phyloP scores from a whole-genome alignment of 2,329 filamentous ascomycete species.

The Epichloe aotearoae region DNA sequence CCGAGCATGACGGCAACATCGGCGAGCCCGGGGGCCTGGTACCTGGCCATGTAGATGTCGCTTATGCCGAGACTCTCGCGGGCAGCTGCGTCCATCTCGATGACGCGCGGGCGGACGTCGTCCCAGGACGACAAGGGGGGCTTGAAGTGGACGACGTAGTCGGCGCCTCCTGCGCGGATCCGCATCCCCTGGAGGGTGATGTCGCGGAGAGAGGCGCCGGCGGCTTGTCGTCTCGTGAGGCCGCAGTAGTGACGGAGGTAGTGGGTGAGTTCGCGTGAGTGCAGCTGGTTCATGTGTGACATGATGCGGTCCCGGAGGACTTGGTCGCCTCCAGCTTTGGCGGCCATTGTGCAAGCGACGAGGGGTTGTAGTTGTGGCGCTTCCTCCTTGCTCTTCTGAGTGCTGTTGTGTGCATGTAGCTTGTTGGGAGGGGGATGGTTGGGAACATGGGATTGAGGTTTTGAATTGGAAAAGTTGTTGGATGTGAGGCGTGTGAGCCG shows the following conservation, averaged over 20 bases:
- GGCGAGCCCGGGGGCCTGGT: slow-evolving; percentile 25
- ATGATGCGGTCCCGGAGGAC: slow-evolving; percentile 33
- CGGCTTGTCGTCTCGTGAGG: slow-evolving; percentile 36
- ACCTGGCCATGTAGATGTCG: slow-evolving; percentile 29
- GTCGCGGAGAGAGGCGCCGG: slow-evolving; percentile 45
- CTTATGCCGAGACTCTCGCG: slow-evolving; percentile 46
- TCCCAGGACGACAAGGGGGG: slow-evolving; percentile 58
- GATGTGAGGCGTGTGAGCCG: neutral
- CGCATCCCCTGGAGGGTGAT: slow-evolving; percentile 53
- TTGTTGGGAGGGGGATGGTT: no score
- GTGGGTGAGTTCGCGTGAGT: slow-evolving; percentile 57
- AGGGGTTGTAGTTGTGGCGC: neutral
- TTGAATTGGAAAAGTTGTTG: neutral
- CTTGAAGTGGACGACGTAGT: slow-evolving; percentile 45
- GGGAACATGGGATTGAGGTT: neutral
- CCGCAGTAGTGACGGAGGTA: slow-evolving; percentile 64
- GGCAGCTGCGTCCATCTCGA: slow-evolving; percentile 52
- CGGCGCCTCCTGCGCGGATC: slow-evolving; percentile 33
- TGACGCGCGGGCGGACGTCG: slow-evolving; percentile 56
- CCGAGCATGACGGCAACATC: slow-evolving; percentile 41
- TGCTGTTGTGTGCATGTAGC: no score
- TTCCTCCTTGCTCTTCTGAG: no score
- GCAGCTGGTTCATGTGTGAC: slow-evolving; percentile 78
- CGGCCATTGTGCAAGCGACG: slow-evolving; percentile 8
- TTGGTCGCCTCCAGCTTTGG: slow-evolving; percentile 12